Base-by-base conservation (phyloP, 441 rosid genomes). In the Arabidopsis lyrata region DNA sequence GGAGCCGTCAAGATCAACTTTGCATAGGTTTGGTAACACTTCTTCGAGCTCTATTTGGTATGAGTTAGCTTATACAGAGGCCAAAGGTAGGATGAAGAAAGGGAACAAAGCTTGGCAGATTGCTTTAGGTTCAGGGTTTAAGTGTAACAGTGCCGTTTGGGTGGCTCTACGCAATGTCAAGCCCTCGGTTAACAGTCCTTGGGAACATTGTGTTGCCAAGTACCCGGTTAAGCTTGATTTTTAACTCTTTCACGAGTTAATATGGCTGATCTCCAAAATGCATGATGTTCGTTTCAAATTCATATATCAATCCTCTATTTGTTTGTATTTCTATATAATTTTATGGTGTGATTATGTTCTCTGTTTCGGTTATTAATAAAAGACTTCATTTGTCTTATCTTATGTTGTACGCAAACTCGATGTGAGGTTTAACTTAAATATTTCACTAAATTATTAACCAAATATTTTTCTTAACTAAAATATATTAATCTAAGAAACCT, bases 131-230 rank as follows among this genome's bases (percentile, higher is more conserved):
- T 66, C 78, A 39, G 78, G 78, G 14, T 74, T 74, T 58, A 75
- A 75, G 69, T 75, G 78, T 66, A 68, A 75, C 14, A 75, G 78
- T 50, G 68, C 78, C 5, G 78, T 74, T 41, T 74, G 78, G 78
- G 36, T 57, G 9, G 78, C 73, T 49, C 38, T 75, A 18, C 5
- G 55, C 12, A 34, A 75, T 41, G 78, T 75, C 0, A 22, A 67
- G 8, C 68, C 78, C 10, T 67, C 78, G 0, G 55, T 52, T 39
- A 60, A 75, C 10, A 67, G 45, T 35, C 78, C 74, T 39, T 75
- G 78, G 78, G 68, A 67, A 52, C 62, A 75, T 31, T 66, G 74
- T 6, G 5, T 68, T 13, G 38, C 11, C 20, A 75, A 53, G 36
- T 75, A 75, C 8, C 78, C 78, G 2, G 74, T 68, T 48, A 34